Base-by-base conservation (phyloP, 768 basidiomycete genomes). In the Daedaleopsis nitida region DNA sequence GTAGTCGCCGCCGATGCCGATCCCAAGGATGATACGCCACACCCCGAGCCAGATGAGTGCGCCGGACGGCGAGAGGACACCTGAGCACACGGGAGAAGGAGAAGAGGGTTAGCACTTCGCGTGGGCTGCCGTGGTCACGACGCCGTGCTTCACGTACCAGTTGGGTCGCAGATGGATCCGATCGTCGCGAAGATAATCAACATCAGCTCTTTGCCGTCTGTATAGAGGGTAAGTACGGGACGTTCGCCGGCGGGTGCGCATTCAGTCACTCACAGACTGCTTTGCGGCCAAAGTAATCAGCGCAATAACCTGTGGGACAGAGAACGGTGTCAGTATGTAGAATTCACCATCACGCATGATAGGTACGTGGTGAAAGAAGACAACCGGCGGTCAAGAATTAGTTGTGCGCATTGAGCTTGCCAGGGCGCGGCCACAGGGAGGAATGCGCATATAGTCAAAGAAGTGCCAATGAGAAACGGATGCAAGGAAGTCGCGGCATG, bases 1-100 rank as follows among this genome's bases (percentile, higher is more conserved):
- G 68, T 91, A 91, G 71, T 91, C 91, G 2, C 88, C 91, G 16
- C 89, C 91, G 0, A 92, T 85, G 23, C 91, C 91, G 16, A 93
- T 74, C 0, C 91, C 91, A 38, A 92, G 83, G 8, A 92, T 67
- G 55, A 92, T 87, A 13, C 91, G 86, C 68, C 83, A 91, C 3
- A 86, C 66, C 17, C 77, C 77, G 14, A 92, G 78, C 70, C 87
- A 92, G 64, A 90, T 83, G 51, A 91, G 77, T 23, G 72, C 77
- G 27, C 72, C 65, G 48, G 3, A 87, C 81, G 21, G 81, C 78
- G 23, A 90, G 76, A 3, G 76, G 72, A 38, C 84, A 78, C 84
- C 79, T 76, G 65, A 8, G n/a, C 13, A 13, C 17, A 14, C 14
- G 42, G 58, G n/a, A 44, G 27, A 12, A 76, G 65, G 7, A n/a